Evolutionary conservation across 345 rosid genomes (phyloP).

Genomic region (Toxicodendron radicans): DNA sequence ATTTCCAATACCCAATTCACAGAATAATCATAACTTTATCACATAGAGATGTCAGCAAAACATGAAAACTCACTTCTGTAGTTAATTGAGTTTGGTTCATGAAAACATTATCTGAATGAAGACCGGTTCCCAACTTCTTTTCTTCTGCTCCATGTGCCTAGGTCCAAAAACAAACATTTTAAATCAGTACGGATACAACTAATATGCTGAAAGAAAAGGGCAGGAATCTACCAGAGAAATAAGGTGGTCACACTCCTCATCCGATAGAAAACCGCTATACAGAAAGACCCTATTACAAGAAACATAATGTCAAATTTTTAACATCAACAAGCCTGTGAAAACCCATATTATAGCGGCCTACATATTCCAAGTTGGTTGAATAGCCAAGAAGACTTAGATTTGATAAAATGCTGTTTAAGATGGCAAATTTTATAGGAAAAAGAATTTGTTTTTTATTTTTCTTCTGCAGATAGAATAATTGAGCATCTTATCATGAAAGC

Average conservation of each 20-base stretch:
- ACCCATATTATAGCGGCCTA: not conserved
- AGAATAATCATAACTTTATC: not conserved
- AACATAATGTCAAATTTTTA: slow-evolving; percentile 27
- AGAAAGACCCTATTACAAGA: slow-evolving; percentile 64
- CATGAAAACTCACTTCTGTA: slow-evolving; percentile 40
- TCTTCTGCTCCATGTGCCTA: slow-evolving; percentile 40
- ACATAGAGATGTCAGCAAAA: not conserved
- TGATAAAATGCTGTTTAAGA: not conserved
- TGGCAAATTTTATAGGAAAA: not conserved
- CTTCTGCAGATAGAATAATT: not conserved
- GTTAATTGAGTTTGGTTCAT: slow-evolving; percentile 23
- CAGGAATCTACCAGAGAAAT: slow-evolving; percentile 52
- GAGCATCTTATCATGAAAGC: not conserved
- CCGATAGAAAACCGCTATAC: slow-evolving; percentile 61
- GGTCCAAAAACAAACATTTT: slow-evolving; percentile 15
- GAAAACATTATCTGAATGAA: slow-evolving; percentile 26
- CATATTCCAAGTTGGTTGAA: not conserved
- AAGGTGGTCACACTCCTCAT: slow-evolving; percentile 81
- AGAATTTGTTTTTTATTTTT: not conserved
- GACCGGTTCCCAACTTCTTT: slow-evolving; percentile 18
- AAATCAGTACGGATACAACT: slow-evolving; percentile 11
- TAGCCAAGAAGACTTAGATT: slow-evolving; percentile 5
- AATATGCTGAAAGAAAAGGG: slow-evolving; percentile 10
- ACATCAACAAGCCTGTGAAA: slow-evolving; percentile 10
- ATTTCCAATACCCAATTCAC: slow-evolving; percentile 13